Base-by-base conservation (phyloP, 2,329 filamentous ascomycete species). In the Calonectria pauciramosa region DNA sequence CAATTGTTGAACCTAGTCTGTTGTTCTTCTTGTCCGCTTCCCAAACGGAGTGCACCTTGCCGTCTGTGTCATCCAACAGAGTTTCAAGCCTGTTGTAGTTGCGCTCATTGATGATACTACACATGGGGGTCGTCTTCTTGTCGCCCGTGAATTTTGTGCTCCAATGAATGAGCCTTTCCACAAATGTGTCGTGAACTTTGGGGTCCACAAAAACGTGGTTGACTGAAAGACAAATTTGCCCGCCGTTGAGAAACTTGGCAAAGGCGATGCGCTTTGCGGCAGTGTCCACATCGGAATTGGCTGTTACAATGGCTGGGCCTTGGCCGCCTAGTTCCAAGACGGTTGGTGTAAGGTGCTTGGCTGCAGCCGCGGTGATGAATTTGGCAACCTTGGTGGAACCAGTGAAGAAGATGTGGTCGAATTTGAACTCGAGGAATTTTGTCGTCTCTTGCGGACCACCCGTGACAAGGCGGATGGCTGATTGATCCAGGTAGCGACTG, bases 261-360 rank as follows among this genome's bases (percentile, higher is more conserved):
- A 79, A 82, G 2, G 86, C 85, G 41, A 89, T 86, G n/a, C 86
- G 82, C 71, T 86, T 87, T 2, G 87, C 87, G 0, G 87, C 84
- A 5, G 84, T 78, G 44, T 87, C 84, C 1, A 88, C 71, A 75
- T 89, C 80, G 1, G 87, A 87, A 0, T 80, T 81, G 26, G 80
- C 77, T 1, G 82, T 84, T 6, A 89, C 85, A 66, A 89, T 86
- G 16, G 84, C 87, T 5, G 87, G 87, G 16, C 81, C 84, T 73
- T 87, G 86, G n/a, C 87, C 88, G 11, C 88, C 87, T 1, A 89
- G 80, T 72, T 89, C 88, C 3, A 89, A 80, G 0, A 84, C 84
- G 1, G 83, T 82, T 0, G 86, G 85, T 0, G 88, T 88, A n/a
- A 89, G 82, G 72, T 88, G 78, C 47, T 86, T 86, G 3, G 87